Evolutionary conservation across 2,329 filamentous ascomycete genomes (phyloP).

Genomic region (Davidsoniella neocaledoniae): DNA sequence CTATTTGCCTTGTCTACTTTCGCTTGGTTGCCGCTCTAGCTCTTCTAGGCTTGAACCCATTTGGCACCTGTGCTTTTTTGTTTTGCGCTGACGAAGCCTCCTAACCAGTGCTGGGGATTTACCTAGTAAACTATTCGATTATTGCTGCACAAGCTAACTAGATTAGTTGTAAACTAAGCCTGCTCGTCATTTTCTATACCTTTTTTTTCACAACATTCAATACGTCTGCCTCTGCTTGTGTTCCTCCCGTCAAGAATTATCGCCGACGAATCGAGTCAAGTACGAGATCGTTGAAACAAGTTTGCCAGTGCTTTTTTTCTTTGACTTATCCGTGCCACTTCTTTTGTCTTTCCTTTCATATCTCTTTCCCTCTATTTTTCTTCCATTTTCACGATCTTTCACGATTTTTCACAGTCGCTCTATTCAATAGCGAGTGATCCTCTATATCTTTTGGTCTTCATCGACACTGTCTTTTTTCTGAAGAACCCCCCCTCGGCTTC

Average conservation of each 20-base stretch:
- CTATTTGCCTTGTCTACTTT: no score
- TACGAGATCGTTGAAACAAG: no score
- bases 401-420: neutral
- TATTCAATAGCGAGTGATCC: neutral
- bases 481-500: neutral
- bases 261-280: no score
- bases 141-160: neutral
- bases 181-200: neutral
- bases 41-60: no score
- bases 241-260: neutral
- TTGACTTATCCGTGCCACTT: neutral
- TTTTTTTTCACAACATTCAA: no score
- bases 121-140: neutral
- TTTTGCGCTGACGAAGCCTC: no score
- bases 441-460: neutral
- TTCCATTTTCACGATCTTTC: neutral
- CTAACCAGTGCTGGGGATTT: no score
- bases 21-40: no score
- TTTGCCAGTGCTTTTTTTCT: neutral
- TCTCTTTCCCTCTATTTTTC: neutral
- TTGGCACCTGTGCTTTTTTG: neutral
- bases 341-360: neutral
- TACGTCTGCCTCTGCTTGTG: neutral
- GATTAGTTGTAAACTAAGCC: neutral
- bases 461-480: neutral